Base-by-base conservation (phyloP, 495 filamentous ascomycete genomes). In the Collariella sp. region DNA sequence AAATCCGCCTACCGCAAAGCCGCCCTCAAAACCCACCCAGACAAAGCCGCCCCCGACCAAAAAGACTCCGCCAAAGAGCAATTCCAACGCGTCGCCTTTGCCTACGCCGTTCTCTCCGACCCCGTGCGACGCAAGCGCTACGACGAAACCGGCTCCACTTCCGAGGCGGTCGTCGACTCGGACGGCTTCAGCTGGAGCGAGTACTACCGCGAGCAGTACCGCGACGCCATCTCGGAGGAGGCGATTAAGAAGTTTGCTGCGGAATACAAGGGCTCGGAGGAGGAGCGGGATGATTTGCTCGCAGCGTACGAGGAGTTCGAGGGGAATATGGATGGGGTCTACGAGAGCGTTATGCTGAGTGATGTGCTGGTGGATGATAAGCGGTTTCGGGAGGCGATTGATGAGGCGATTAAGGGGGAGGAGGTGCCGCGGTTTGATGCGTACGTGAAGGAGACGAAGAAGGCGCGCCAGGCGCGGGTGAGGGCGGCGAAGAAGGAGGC, bases 1-100 rank as follows among this genome's bases (percentile, higher is more conserved):
- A 87, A 90, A 52, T 82, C 83, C 49, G 89, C 88, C 43, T 98
- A 95, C 73, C 83, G 90, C 34, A 88, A 86, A 65, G 86, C 89
- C 4, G 88, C 94, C 0, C 76, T 96, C 10, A 89, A 86, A 67
- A 88, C 89, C 66, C 93, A 98, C 67, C 93, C 93, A 10, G 91
- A 95, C 75, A 95, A 96, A 66, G 86, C 82, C 15, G 46, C 79
- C 40, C 71, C 78, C 1, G 75, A 80, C 33, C 67, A 80, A 33
- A 86, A 85, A 62, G 76, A 80, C 9, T 71, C 76, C 48, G 91
- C 94, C 7, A 82, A 93, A 57, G 65, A 72, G 46, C 83, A 79
- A 34, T 98, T 98, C 75, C 93, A 97, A 65, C 73, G 83, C 48
- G 83, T 97, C 60, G 93, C 91, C 10, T 91, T 96, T 57, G 91